A percentile compares a stretch with the other conserved stretches of the same genome.
These are phyloP conservation scores for Vitellaria paradoxa DNA, from an alignment of 179 eudicot species.

Conservation along the genomic window DNA sequence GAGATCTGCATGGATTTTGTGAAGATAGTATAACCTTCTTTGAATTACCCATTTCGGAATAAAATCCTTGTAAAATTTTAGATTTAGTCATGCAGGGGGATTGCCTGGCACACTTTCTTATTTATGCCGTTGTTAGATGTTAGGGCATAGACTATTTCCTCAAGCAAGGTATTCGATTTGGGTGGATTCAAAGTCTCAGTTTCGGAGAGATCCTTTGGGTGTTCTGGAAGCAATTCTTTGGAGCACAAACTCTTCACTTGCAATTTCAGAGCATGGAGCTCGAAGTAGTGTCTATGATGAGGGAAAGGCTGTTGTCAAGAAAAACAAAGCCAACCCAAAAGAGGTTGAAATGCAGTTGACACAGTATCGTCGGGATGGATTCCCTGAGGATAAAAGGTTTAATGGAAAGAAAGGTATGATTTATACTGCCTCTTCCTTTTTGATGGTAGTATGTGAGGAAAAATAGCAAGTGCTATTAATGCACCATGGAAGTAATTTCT, in stretches of 20 bases:
- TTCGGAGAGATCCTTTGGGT: slow-evolving; percentile 84
- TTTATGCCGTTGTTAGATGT: slow-evolving; percentile 49
- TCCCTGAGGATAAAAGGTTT: slow-evolving; percentile 74
- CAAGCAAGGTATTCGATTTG: slow-evolving; percentile 75
- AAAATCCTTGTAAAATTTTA: background rate
- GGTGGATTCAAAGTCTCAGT: slow-evolving; percentile 94
- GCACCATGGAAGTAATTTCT: background rate
- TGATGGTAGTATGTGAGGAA: background rate
- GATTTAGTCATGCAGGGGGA: background rate
- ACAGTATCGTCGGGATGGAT: slow-evolving; percentile 72
- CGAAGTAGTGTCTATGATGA: slow-evolving; percentile 89
- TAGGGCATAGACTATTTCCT: slow-evolving; percentile 83
- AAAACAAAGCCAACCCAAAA: slow-evolving; percentile 82
- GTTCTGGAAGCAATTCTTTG: slow-evolving; percentile 81
- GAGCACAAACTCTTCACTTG: slow-evolving; percentile 68
- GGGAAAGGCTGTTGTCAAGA: slow-evolving; percentile 77
- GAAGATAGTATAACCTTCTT: background rate
- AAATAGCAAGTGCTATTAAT: background rate
- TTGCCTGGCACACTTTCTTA: background rate
- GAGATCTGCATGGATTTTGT: background rate
- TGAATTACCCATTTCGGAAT: background rate
- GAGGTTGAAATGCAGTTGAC: slow-evolving; percentile 74
- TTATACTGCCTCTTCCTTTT: background rate
- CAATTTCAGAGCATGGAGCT: slow-evolving; percentile 91
- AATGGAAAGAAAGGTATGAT: slow-evolving; percentile 72